These are phyloP conservation scores for Volvox africanus DNA, from an alignment of 139 green algal species.

Conservation along the genomic window DNA sequence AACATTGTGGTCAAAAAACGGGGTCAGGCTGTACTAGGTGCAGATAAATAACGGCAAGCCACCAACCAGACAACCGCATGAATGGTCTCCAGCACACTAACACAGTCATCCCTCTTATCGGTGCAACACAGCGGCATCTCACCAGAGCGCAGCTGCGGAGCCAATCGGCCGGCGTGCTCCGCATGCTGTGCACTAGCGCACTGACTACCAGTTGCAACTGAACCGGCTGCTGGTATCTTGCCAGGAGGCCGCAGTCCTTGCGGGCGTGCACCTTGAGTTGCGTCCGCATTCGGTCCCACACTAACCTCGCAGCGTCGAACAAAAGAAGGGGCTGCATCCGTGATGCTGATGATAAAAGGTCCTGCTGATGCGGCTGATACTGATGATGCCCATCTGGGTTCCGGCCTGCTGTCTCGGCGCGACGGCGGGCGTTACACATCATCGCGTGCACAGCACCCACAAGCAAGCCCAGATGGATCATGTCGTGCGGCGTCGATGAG, in stretches of 20 bases:
- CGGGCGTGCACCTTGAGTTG: not conserved
- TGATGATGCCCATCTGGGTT: not conserved
- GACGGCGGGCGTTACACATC: not conserved
- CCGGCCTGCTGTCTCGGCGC: not conserved
- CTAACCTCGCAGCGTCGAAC: not conserved
- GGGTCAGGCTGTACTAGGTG: not conserved
- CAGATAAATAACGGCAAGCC: not conserved
- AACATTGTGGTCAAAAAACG: not conserved
- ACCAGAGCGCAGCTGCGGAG: not conserved
- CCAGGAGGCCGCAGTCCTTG: not conserved
- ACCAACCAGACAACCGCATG: no score
- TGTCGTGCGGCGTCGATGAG: not conserved
- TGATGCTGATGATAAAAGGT: not conserved
- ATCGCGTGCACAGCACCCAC: constrained; percentile 17
- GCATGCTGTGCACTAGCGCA: not conserved
- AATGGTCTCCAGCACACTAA: not conserved
- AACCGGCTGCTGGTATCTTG: not conserved
- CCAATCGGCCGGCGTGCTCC: not conserved
- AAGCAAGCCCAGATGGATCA: constrained; percentile 20
- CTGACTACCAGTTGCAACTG: constrained; percentile 11
- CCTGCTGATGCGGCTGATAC: not conserved
- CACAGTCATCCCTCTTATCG: not conserved
- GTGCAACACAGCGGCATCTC: no score
- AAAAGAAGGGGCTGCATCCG: not conserved
- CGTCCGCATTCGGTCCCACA: not conserved